phyloP scores from a whole-genome alignment of 2,329 filamentous ascomycete species.

The Parastagonospora nodorum region DNA sequence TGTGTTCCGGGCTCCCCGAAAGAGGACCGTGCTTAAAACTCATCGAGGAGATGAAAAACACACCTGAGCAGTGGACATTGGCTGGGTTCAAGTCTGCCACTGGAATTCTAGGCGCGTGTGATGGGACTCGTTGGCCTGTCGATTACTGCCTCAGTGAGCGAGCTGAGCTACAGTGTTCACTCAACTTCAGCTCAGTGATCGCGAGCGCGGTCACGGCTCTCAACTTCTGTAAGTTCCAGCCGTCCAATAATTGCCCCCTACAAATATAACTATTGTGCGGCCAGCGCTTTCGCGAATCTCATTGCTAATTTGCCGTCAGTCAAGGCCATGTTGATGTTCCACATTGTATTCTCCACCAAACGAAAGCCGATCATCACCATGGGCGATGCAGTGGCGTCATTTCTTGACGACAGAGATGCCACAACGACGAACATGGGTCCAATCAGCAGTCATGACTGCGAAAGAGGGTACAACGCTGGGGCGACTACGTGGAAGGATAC shows the following conservation, averaged over 20 bases:
- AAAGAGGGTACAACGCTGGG: neutral
- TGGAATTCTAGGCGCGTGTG: too few species aligned
- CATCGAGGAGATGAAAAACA: neutral
- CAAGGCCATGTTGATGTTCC: constrained; percentile 26
- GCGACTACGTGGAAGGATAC: constrained; percentile 14
- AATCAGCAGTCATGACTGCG: constrained; percentile 2
- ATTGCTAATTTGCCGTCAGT: constrained; percentile 3
- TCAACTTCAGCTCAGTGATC: neutral
- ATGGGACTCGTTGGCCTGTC: neutral
- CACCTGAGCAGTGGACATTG: neutral
- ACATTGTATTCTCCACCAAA: constrained; percentile 8
- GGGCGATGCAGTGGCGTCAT: constrained; percentile 29
- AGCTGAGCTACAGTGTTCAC: neutral
- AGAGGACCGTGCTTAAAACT: neutral
- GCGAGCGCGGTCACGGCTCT: neutral
- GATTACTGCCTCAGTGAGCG: neutral
- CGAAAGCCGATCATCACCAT: constrained; percentile 27
- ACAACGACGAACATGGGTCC: constrained; percentile 20
- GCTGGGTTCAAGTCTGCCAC: too few species aligned
- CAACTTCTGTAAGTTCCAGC: neutral
- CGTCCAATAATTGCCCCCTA: too few species aligned
- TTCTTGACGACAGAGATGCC: constrained; percentile 16
- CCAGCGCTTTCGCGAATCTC: too few species aligned
- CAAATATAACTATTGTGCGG: too few species aligned
- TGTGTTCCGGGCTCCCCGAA: neutral